Evolutionary conservation across 2,329 filamentous ascomycete genomes (phyloP).

Genomic region (Drechslerella coelobrocha): DNA sequence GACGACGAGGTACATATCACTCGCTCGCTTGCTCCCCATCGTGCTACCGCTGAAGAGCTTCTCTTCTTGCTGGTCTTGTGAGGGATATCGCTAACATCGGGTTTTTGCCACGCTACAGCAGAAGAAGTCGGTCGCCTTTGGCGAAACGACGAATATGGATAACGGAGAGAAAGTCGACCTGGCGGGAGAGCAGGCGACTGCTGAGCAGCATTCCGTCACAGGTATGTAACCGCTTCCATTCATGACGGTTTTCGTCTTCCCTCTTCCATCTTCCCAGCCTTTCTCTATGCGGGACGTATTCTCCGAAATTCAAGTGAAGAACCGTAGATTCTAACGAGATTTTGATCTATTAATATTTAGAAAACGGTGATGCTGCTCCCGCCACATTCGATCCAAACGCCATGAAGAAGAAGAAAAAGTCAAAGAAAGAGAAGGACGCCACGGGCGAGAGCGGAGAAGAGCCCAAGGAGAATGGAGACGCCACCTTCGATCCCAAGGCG

Average conservation of each 20-base stretch:
- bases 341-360: background rate
- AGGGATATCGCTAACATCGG: background rate
- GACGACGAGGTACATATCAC: conserved; percentile 38
- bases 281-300: background rate
- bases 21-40: conserved; percentile 4
- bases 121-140: conserved; percentile 49
- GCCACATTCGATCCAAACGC: conserved; percentile 44
- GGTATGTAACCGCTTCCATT: background rate
- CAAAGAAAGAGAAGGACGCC: conserved; percentile 43
- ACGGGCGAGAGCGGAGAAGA: conserved; percentile 34
- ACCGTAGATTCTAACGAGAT: background rate
- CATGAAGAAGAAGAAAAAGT: conserved; percentile 55
- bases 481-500: conserved; percentile 52
- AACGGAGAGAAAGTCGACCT: conserved; percentile 42
- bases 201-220: conserved; percentile 37
- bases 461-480: conserved; percentile 49
- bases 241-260: background rate
- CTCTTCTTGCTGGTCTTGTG: background rate
- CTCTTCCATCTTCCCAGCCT: background rate
- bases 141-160: conserved; percentile 44
- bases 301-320: background rate
- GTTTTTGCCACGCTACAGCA: conserved; percentile 14
- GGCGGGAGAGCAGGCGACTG: conserved; percentile 14
- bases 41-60: background rate
- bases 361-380: conserved; percentile 16